A percentile compares a stretch with the other conserved stretches of the same genome.
phyloP scores from a whole-genome alignment of 371 early-diverging fungal species.

The Umbelopsis sp. region DNA sequence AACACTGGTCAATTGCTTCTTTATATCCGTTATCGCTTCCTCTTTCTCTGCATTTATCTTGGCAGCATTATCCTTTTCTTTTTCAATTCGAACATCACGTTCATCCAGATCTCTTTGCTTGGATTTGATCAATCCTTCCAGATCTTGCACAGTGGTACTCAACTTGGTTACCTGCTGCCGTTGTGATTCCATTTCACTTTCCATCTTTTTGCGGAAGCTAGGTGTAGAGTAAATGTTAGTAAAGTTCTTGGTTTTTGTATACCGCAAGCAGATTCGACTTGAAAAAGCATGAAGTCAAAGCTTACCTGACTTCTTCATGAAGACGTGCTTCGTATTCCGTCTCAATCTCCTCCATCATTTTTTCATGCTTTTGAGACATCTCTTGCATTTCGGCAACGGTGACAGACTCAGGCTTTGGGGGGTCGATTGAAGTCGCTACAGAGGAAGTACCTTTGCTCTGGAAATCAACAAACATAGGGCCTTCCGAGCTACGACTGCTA shows the following conservation, averaged over 20 bases:
- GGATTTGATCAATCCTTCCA: slow-evolving; percentile 8
- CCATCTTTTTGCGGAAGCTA: slow-evolving; percentile 6
- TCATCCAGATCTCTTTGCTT: slow-evolving; percentile 18
- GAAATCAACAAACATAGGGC: neutral
- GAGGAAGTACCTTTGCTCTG: neutral
- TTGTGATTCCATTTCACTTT: neutral
- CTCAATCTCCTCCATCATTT: slow-evolving; percentile 7
- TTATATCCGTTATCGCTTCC: slow-evolving; percentile 3
- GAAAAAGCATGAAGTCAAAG: no score
- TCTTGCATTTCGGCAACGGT: slow-evolving; percentile 9
- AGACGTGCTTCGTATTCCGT: neutral
- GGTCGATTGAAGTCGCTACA: neutral
- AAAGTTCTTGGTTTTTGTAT: no score
- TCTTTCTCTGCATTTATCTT: slow-evolving; percentile 10
- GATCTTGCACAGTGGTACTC: neutral
- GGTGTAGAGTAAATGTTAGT: no score
- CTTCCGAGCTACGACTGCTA: neutral
- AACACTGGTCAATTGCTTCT: neutral
- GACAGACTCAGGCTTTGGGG: neutral
- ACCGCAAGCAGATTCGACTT: no score
- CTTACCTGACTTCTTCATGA: slow-evolving; percentile 4
- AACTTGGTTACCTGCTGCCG: neutral
- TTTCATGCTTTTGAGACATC: neutral
- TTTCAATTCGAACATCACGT: slow-evolving; percentile 13
- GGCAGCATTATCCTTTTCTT: slow-evolving; percentile 3